phyloP scores from a whole-genome alignment of 2,329 filamentous ascomycete genomes.

The Alternaria longipes region DNA sequence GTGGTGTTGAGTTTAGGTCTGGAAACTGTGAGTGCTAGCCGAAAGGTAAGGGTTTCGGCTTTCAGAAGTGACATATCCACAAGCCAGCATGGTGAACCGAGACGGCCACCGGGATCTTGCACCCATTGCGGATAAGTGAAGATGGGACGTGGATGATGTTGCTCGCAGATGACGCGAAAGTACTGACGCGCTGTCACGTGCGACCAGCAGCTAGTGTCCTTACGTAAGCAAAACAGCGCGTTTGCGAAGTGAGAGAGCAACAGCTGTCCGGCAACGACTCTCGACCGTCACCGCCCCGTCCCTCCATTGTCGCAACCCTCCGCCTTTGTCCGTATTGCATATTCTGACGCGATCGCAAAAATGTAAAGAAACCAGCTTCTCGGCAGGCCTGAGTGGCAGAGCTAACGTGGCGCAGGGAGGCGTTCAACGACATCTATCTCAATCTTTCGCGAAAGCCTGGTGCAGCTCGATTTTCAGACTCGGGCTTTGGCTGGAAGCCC shows the following conservation, averaged over 20 bases:
- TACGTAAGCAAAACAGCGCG: slow-evolving; percentile 22
- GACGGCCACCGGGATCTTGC: not conserved
- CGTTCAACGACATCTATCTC: slow-evolving; percentile 96
- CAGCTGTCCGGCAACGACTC: slow-evolving; percentile 13
- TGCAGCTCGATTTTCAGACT: slow-evolving; percentile 94
- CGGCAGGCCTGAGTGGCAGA: not conserved
- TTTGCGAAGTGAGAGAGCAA: slow-evolving; percentile 16
- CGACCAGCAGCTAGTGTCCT: not conserved
- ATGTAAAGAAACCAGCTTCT: slow-evolving; percentile 4
- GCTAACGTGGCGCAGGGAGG: slow-evolving; percentile 69
- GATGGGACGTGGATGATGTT: not conserved
- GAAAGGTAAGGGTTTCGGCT: not conserved
- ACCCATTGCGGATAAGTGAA: not conserved
- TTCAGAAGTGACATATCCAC: not conserved
- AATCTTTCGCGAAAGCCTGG: slow-evolving; percentile 92
- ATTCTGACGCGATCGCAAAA: slow-evolving; percentile 3
- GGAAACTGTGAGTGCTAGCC: not conserved
- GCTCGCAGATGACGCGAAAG: not conserved
- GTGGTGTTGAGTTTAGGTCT: not conserved
- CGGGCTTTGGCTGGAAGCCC: slow-evolving; percentile 94
- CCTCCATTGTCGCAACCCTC: not conserved
- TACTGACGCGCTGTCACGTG: slow-evolving; percentile 17
- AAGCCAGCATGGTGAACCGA: not conserved
- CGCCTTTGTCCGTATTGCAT: not conserved
- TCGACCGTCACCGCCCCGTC: not conserved